These are phyloP conservation scores for Daldinia concentrica DNA, from an alignment of 495 filamentous ascomycete species.

Conservation along the genomic window DNA sequence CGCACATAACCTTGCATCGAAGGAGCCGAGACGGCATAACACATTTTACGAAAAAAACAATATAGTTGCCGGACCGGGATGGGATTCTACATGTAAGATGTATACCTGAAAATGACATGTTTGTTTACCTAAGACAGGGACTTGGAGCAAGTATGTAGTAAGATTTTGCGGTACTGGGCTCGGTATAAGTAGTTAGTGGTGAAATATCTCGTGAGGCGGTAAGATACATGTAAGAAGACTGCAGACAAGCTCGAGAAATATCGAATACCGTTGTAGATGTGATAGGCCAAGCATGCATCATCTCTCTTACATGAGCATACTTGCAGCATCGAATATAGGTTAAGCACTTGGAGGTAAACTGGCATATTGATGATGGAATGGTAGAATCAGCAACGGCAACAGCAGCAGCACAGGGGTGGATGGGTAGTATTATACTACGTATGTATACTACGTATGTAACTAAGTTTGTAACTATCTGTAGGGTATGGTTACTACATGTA, in stretches of 20 bases:
- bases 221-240: neutral
- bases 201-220: neutral
- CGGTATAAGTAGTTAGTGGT: neutral
- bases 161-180: neutral
- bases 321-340: neutral
- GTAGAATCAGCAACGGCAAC: neutral
- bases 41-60: constrained; percentile 7
- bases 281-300: neutral
- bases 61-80: constrained; percentile 14
- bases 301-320: neutral
- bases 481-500: neutral
- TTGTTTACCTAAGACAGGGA: too few species aligned
- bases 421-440: neutral
- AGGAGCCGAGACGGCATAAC: constrained; percentile 7
- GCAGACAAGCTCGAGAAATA: neutral
- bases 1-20: neutral
- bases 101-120: neutral
- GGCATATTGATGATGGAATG: neutral
- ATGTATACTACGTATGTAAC: neutral
- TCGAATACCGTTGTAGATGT: neutral
- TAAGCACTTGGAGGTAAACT: neutral
- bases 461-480: too few species aligned
- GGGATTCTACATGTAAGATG: constrained; percentile 4
- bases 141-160: neutral
- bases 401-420: neutral